Conservation (phyloP, 805 yeast genomes). For the Cyberlindnera subsufficiens region DNA sequence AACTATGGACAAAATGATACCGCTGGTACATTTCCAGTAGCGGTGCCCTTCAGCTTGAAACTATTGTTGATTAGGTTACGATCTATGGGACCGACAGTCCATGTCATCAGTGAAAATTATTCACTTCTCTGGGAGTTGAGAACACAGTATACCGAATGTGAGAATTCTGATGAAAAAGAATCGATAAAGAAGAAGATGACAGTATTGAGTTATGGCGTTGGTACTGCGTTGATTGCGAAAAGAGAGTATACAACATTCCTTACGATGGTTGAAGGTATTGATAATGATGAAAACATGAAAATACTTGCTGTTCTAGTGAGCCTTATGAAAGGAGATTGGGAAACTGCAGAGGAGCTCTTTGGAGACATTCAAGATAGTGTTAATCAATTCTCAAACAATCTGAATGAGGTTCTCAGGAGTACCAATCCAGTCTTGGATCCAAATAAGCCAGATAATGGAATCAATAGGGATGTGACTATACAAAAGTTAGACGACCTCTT, state of each 20-base stretch:
- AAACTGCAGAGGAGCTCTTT: constrained; percentile 5
- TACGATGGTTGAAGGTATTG: constrained; percentile 18
- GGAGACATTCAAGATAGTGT: constrained; percentile 3
- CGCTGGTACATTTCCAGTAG: constrained; percentile 9
- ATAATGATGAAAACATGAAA: constrained; percentile 2
- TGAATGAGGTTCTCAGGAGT: constrained; percentile 9
- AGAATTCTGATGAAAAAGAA: background rate
- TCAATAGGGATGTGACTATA: constrained; percentile 1
- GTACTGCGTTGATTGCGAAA: constrained; percentile 23
- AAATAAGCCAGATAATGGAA: constrained; percentile 6
- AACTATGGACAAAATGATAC: background rate
- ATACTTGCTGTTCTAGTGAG: constrained; percentile 17
- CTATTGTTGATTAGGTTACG: constrained; percentile 20
- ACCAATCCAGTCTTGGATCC: constrained; percentile 22
- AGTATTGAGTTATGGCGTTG: constrained; percentile 16
- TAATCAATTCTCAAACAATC: background rate
- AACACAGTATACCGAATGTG: background rate
- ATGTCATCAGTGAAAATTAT: constrained; percentile 12
- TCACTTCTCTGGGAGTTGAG: constrained; percentile 13
- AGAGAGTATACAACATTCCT: constrained; percentile 24
- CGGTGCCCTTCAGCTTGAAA: constrained; percentile 17
- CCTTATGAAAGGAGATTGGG: constrained; percentile 22
- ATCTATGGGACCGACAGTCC: constrained; percentile 17
- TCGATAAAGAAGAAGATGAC: constrained; percentile 2
- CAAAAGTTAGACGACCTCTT: constrained; percentile 19